Percentiles rank a stretch among this genome's conserved stretches.
phyloP scores from a whole-genome alignment of 768 basidiomycete species.

The Mycena latifolia region DNA sequence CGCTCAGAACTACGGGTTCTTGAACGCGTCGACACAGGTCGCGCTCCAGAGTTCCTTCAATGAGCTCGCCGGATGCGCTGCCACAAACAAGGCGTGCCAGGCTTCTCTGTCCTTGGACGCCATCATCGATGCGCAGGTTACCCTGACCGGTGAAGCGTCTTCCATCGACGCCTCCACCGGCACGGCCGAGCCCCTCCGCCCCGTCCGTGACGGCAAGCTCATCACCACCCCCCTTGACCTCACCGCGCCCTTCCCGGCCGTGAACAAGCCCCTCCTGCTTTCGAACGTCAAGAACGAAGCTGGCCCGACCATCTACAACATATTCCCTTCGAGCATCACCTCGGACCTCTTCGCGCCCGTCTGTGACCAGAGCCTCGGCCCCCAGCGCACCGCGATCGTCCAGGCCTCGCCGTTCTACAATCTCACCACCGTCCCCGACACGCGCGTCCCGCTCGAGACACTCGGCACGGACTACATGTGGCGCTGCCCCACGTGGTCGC shows the following conservation, averaged over 20 bases:
- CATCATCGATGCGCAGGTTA: slow-evolving; percentile 67
- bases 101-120: slow-evolving; percentile 58
- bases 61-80: slow-evolving; percentile 57
- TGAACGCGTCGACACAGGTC: slow-evolving; percentile 64
- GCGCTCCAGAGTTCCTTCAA: slow-evolving; percentile 68
- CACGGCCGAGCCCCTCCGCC: slow-evolving; percentile 69
- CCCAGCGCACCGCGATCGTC: slow-evolving; percentile 55
- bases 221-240: slow-evolving; percentile 76
- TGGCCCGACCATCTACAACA: slow-evolving; percentile 67
- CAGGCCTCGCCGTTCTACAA: slow-evolving; percentile 62
- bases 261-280: slow-evolving; percentile 76
- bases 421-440: slow-evolving; percentile 55
- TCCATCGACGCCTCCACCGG: slow-evolving; percentile 67
- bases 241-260: slow-evolving; percentile 67
- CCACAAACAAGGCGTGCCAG: slow-evolving; percentile 63
- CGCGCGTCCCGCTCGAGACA: slow-evolving; percentile 65
- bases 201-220: slow-evolving; percentile 75
- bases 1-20: slow-evolving; percentile 77
- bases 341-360: slow-evolving; percentile 51
- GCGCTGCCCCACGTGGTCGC: slow-evolving; percentile 79
- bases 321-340: slow-evolving; percentile 54
- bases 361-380: slow-evolving; percentile 61
- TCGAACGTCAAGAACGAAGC: slow-evolving; percentile 83
- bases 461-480: slow-evolving; percentile 79
- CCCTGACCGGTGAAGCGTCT: slow-evolving; percentile 56